phyloP scores from a whole-genome alignment of 371 early-diverging fungal species.

The Dipsacomyces acuminosporus region DNA sequence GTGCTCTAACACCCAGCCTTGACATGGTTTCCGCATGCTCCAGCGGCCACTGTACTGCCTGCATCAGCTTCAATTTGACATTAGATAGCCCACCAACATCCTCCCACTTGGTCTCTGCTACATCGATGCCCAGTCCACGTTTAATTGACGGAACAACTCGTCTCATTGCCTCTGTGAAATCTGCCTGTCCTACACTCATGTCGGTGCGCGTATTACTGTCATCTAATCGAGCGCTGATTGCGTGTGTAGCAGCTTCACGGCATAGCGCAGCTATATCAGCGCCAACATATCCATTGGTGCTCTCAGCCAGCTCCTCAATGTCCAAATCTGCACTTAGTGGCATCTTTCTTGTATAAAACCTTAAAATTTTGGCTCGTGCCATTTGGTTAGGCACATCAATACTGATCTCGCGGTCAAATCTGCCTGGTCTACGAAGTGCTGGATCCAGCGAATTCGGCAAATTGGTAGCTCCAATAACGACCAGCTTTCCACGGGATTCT shows the following conservation, averaged over 20 bases:
- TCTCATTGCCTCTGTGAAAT: slow-evolving; percentile 63
- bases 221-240: slow-evolving; percentile 45
- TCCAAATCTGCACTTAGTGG: slow-evolving; percentile 53
- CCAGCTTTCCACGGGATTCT: slow-evolving; percentile 57
- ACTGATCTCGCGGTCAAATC: slow-evolving; percentile 91
- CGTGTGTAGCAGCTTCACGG: slow-evolving; percentile 77
- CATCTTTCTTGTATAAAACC: slow-evolving; percentile 53
- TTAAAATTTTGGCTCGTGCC: slow-evolving; percentile 61
- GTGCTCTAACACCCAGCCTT: slow-evolving; percentile 76
- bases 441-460: slow-evolving; percentile 97
- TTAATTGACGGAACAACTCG: slow-evolving; percentile 59
- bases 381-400: slow-evolving; percentile 72
- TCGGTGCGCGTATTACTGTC: not conserved
- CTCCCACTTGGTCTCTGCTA: slow-evolving; percentile 67
- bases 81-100: slow-evolving; percentile 92
- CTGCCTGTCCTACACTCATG: slow-evolving; percentile 36
- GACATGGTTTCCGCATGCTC: slow-evolving; percentile 63
- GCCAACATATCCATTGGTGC: slow-evolving; percentile 96
- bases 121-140: slow-evolving; percentile 58
- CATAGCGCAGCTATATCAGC: slow-evolving; percentile 91
- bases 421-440: slow-evolving; percentile 95
- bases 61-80: slow-evolving; percentile 86
- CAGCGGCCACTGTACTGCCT: slow-evolving; percentile 96
- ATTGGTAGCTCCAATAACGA: slow-evolving; percentile 98
- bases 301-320: slow-evolving; percentile 62